A percentile compares a stretch with the other conserved stretches of the same genome.
phyloP scores from a whole-genome alignment of 1,139 yeast genomes.

The Spencermartinsiella ligniputridi region DNA sequence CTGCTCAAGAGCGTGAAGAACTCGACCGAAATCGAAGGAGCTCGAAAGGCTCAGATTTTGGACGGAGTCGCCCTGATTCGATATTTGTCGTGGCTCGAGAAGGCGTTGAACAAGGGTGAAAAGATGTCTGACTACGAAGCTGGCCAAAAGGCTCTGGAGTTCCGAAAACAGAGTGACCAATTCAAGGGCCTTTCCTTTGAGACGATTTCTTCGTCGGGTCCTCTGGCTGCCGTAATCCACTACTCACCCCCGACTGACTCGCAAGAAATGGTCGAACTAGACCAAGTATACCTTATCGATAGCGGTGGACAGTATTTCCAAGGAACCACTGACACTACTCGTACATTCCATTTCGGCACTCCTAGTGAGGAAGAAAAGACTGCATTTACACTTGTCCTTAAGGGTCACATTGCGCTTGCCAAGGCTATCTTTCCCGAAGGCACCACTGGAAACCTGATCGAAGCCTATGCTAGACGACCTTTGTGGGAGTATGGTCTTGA shows the following conservation, averaged over 20 bases:
- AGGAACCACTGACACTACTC: conserved; percentile 95
- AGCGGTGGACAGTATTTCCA: conserved; percentile 92
- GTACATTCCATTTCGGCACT: conserved; percentile 76
- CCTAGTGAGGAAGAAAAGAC: conserved; percentile 66
- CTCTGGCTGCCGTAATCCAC: conserved; percentile 91
- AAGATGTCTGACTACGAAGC: conserved; percentile 77
- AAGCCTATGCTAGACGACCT: conserved; percentile 82
- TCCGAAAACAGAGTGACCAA: conserved; percentile 49
- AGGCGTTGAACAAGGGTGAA: conserved; percentile 49
- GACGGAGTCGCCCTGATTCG: conserved; percentile 81
- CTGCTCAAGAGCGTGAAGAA: conserved; percentile 78
- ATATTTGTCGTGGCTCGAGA: conserved; percentile 85
- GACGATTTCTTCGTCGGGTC: conserved; percentile 89
- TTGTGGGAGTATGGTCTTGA: conserved; percentile 86
- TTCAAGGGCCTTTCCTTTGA: conserved; percentile 86
- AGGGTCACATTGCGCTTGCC: conserved; percentile 85
- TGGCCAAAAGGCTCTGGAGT: conserved; percentile 58
- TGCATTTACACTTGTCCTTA: conserved; percentile 84
- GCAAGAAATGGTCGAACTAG: conserved; percentile 66
- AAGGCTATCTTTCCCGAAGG: conserved; percentile 79
- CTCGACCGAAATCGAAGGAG: conserved; percentile 66
- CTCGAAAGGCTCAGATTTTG: conserved; percentile 70
- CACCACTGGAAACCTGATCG: conserved; percentile 78
- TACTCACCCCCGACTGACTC: conserved; percentile 67
- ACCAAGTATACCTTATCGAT: conserved; percentile 79